These are phyloP conservation scores for Cordyceps cicadae DNA, from an alignment of 2,329 filamentous ascomycete genomes.

Conservation along the genomic window DNA sequence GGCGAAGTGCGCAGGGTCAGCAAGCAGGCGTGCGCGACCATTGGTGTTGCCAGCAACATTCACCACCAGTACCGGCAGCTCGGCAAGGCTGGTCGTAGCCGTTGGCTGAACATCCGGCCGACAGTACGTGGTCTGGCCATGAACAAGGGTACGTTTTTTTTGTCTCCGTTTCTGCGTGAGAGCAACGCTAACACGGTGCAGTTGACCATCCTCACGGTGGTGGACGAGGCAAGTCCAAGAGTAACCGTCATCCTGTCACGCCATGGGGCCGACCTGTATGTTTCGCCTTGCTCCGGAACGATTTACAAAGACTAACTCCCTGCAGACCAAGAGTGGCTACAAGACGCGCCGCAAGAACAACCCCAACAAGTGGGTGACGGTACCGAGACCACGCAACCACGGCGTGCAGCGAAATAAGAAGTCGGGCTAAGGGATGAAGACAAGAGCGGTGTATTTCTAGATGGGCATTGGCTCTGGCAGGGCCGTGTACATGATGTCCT, in stretches of 20 bases:
- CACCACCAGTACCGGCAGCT: slow-evolving; percentile 85
- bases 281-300: slow-evolving; percentile 18
- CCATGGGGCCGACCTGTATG: slow-evolving; percentile 93
- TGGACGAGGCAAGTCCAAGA: slow-evolving; percentile 98
- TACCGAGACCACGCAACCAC: slow-evolving; percentile 76
- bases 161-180: not conserved
- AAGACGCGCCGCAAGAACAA: slow-evolving; percentile 88
- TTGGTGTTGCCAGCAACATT: slow-evolving; percentile 88
- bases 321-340: slow-evolving; percentile 71
- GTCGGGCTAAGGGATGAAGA: not conserved
- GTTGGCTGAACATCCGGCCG: slow-evolving; percentile 89
- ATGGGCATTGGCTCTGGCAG: slow-evolving; percentile 8
- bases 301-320: slow-evolving; percentile 21
- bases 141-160: slow-evolving; percentile 69
- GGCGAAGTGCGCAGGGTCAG: slow-evolving; percentile 85
- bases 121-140: slow-evolving; percentile 97
- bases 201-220: slow-evolving; percentile 97
- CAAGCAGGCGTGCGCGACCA: slow-evolving; percentile 87
- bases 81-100: slow-evolving; percentile 87
- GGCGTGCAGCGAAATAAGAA: slow-evolving; percentile 72
- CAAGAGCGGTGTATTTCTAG: slow-evolving; percentile 2
- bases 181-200: slow-evolving; percentile 22
- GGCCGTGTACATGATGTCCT: slow-evolving; percentile 12
- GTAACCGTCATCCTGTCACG: slow-evolving; percentile 88
- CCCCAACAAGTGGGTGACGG: slow-evolving; percentile 84